Base-by-base conservation (phyloP, 129 eudicot species). In the Flaveria ramosissima region DNA sequence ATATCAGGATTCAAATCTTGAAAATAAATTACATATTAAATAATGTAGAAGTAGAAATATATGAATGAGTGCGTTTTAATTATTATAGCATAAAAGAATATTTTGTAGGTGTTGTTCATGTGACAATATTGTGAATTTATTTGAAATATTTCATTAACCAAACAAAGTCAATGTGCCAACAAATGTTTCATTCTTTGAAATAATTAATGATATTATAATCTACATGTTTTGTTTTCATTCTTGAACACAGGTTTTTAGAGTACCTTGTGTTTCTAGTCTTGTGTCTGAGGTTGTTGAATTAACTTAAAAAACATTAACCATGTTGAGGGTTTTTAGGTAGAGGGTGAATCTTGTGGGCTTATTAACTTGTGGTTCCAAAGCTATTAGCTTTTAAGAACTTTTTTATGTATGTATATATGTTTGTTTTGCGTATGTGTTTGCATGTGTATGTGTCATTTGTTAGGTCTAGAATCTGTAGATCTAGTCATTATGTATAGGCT, bases 251-350 rank as follows among this genome's bases (percentile, higher is more conserved):
- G 57, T 4, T 3, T 64, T 64, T 50, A 20, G 61, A 63, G 17
- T 9, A 32, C 16, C 19, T 30, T 7, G n/a, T 5, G 52, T 51
- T 9, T 62, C 45, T 26, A 9, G 53, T 46, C 20, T 75, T 21
- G 73, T 76, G 80, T 39, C 65, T 65, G 80, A 21, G 67, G 55
- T 76, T 32, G 60, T 65, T 76, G 66, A 50, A 75, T 72, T 30
- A 72, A 56, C 39, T 2, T 39, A 39, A 66, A 27, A 57, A 42
- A 2, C 41, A 30, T 50, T 14, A 66, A n/a, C 30, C 63, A 62
- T 27, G 79, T 63, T 65, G 73, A 66, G 14, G 73, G 73, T 76
- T 66, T 76, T 41, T 11, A 56, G 53, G n/a, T 64, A 13, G 43
- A n/a, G 16, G 50, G 41, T 76, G 36, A 47, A 76, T 65, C 65